Base-by-base conservation (phyloP, 1,139 yeast genomes). In the Kazachstania sp. region DNA sequence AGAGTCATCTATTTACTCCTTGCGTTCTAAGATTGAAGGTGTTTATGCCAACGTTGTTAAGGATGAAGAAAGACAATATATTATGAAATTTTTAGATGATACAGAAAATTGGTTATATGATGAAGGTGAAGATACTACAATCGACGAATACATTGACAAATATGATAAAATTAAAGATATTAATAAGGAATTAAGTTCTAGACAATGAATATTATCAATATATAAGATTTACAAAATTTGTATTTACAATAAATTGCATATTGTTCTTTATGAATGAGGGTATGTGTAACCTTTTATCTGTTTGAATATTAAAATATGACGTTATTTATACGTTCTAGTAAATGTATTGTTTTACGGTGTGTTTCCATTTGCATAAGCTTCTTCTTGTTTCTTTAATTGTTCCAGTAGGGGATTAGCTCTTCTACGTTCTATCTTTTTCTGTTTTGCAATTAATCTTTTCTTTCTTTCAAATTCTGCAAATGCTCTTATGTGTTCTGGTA, bases 31-130 rank as follows among this genome's bases (percentile, higher is more conserved):
- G 75, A 77, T 92, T 64, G 97, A 88, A 51, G 97, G 87, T 49
- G 82, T 81, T 64, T 90, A 88, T 70, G 78, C 85, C 58, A 81
- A 77, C 59, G 90, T 88, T 65, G 96, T 97, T 55, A 75, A 83
- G 55, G 90, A 82, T 50, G 86, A 81, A 63, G 97, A 92, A 76
- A 90, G 88, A 78, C 73, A 74, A 57, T 84, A 78, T 67, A 78
- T 92, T 65, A 67, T 77, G 48, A 83, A 73, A 53, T 75, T 83
- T 75, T 78, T 92, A 66, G 67, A 75, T 65, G 84, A 83, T 68
- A 81, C 97, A 57, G 97, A 92, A 76, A 95, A 90, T 67, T 92
- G 98, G 98, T 30, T 44, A 79, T 92, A 65, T 90, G 95, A 84
- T 52, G 98, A 86, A 48, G 97, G 97, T 64, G 88, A 85, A 68